A percentile compares a stretch with the other conserved stretches of the same genome.
Conservation (phyloP, 1,139 yeast genomes). For the Candida tetrigidarum region DNA sequence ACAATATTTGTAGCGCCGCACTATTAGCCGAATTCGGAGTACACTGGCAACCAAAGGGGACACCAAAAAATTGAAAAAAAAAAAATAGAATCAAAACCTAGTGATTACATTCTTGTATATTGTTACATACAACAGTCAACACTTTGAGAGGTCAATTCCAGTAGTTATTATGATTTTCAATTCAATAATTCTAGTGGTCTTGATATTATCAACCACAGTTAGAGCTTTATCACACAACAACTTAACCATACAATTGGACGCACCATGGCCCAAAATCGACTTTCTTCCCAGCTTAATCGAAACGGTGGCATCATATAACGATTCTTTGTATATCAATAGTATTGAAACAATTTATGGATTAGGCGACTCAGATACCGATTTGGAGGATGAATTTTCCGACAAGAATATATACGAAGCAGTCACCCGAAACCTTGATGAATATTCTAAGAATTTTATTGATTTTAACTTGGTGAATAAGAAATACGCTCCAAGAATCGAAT, state of each 20-base stretch:
- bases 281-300: slow-evolving; percentile 57
- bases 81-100: too few relatives aligned
- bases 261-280: slow-evolving; percentile 20
- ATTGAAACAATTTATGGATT: slow-evolving; percentile 42
- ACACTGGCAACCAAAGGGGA: too few relatives aligned
- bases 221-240: not conserved
- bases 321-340: slow-evolving; percentile 51
- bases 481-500: slow-evolving; percentile 63
- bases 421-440: slow-evolving; percentile 24
- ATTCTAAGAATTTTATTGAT: slow-evolving; percentile 41
- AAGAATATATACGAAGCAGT: slow-evolving; percentile 41
- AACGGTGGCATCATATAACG: slow-evolving; percentile 53
- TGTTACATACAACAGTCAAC: too few relatives aligned
- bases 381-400: slow-evolving; percentile 33
- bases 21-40: too few relatives aligned
- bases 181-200: not conserved
- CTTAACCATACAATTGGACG: slow-evolving; percentile 17
- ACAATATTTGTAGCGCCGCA: too few relatives aligned
- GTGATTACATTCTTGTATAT: too few relatives aligned
- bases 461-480: slow-evolving; percentile 56
- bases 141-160: not conserved
- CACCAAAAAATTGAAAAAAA: too few relatives aligned
- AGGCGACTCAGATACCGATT: slow-evolving; percentile 24
- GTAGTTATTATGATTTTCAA: not conserved
- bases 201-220: not conserved